Conservation (phyloP, 371 early-diverging fungal species). For the Mucor plumbeus region DNA sequence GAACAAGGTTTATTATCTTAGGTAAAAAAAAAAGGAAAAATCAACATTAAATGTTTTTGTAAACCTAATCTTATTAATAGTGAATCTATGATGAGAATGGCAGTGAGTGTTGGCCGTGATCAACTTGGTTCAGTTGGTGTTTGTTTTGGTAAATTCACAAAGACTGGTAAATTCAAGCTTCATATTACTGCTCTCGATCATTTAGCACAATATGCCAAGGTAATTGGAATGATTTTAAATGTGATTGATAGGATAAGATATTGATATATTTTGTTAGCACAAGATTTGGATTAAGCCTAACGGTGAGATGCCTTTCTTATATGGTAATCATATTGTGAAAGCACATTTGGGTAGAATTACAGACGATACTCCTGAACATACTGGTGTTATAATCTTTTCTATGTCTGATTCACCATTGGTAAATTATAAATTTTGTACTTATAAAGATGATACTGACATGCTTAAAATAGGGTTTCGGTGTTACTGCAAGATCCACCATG, state of each 20-base stretch:
- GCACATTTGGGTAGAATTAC: conserved; percentile 97
- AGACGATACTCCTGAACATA: conserved; percentile 97
- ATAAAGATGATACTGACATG: not conserved
- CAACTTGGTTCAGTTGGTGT: conserved; percentile 91
- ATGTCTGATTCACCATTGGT: conserved; percentile 94
- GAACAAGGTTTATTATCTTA: conserved; percentile 94
- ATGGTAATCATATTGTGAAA: conserved; percentile 99
- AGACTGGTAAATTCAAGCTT: conserved; percentile 95
- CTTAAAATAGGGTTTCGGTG: conserved; percentile 90
- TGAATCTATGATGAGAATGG: conserved; percentile 89
- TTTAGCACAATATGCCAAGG: conserved; percentile 95
- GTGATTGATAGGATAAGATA: not conserved
- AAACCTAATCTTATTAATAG: conserved; percentile 39
- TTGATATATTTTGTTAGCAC: conserved; percentile 29
- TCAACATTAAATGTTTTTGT: not conserved
- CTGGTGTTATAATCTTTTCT: conserved; percentile 95
- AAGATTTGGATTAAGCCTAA: conserved; percentile 98
- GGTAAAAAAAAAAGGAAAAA: conserved; percentile 46
- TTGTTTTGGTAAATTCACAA: conserved; percentile 99
- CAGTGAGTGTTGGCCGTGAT: conserved; percentile 86
- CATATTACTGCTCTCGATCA: conserved; percentile 94
- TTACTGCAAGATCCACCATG: conserved; percentile 91
- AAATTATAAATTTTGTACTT: conserved; percentile 13
- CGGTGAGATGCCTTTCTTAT: conserved; percentile 99
- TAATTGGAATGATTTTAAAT: conserved; percentile 28